A percentile compares a stretch with the other conserved stretches of the same genome.
Evolutionary conservation across 495 filamentous ascomycete species (phyloP).

Genomic region (Penicillium coffeae): DNA sequence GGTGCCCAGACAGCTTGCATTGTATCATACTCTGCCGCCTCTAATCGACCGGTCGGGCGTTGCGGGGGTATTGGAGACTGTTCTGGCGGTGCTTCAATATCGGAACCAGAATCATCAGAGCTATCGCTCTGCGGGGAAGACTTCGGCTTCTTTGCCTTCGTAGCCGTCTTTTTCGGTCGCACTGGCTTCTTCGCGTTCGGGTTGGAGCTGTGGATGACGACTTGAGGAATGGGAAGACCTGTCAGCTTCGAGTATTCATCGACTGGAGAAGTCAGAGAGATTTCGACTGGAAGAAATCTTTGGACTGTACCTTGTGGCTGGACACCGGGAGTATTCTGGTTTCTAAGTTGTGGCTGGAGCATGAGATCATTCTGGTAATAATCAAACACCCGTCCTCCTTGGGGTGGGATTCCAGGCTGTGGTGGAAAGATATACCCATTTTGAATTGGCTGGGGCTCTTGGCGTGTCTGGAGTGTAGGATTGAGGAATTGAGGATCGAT

Average conservation of each 20-base stretch:
- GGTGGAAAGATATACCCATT: constrained; percentile 31
- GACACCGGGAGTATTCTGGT: neutral
- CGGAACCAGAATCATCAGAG: constrained; percentile 47
- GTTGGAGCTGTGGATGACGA: constrained; percentile 8
- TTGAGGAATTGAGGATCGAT: constrained; percentile 43
- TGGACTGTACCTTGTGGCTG: neutral
- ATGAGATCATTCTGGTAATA: constrained; percentile 32
- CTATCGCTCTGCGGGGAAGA: constrained; percentile 45
- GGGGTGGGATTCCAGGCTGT: constrained; percentile 23
- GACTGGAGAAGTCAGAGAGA: neutral
- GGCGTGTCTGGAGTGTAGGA: constrained; percentile 12
- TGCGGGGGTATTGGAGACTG: constrained; percentile 48
- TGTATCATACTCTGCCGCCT: constrained; percentile 58
- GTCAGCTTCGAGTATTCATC: neutral
- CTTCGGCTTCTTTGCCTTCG: constrained; percentile 27
- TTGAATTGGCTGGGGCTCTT: constrained; percentile 14
- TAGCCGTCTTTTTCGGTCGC: constrained; percentile 24
- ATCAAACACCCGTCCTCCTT: constrained; percentile 19
- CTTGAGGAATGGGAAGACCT: constrained; percentile 4
- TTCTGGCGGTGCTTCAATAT: constrained; percentile 45
- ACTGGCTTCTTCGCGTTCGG: constrained; percentile 12
- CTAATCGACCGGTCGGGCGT: constrained; percentile 49
- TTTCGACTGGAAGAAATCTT: neutral
- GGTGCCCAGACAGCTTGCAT: constrained; percentile 63
- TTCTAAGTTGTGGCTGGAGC: constrained; percentile 15